Evolutionary conservation across 2,329 filamentous ascomycete species (phyloP), one percentile per base, ranked within the genome.

Genomic region (Talaromyces albobiverticillius): DNA sequence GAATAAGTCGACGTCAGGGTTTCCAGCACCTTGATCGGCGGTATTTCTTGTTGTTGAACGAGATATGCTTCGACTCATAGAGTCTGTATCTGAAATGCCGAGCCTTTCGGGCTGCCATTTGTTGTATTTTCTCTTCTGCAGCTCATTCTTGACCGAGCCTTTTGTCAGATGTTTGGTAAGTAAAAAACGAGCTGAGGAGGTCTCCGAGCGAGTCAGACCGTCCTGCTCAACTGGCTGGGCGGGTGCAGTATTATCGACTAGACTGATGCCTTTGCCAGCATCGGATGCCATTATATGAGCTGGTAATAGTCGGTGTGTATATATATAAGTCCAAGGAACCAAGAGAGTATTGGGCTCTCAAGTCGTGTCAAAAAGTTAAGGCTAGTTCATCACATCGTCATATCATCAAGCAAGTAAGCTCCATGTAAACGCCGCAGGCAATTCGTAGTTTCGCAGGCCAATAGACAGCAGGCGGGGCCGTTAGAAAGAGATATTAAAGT

Each of bases 71-170:
- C 14, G 59, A 61, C 20, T 57, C 53, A 45, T 62, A 55, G 50
- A 36, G 13, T 48, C 56, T 60, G 52, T 55, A 60, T 43, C 49
- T 43, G 10, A 53, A 46, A 25, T 55, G 57, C 80, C 81, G 54
- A 84, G 79, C 75, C 81, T 67, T 66, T 85, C 65, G 69, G 85
- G 67, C 75, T 78, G 74, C 69, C 72, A 79, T 65, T 77, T 78
- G 16, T 73, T 71, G 53, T 78, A 79, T 63, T 76, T 78, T 32
- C 76, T 63, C 53, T 68, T 71, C 8, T 65, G 61, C 14, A 74
- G 64, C 45, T 71, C 69, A 16, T 70, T 67, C 43, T 70, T 70
- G n/a, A 77, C 65, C 0, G 72, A 71, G 22, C 58, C 58, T 11
- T 59, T 65, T 13, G 67, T 70, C 10, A 71, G 48, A n/a, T 60